Evolutionary conservation across 108 stramenopile genomes (phyloP), one percentile per base, ranked within the genome.

Genomic region (Skeletonema grethae): DNA sequence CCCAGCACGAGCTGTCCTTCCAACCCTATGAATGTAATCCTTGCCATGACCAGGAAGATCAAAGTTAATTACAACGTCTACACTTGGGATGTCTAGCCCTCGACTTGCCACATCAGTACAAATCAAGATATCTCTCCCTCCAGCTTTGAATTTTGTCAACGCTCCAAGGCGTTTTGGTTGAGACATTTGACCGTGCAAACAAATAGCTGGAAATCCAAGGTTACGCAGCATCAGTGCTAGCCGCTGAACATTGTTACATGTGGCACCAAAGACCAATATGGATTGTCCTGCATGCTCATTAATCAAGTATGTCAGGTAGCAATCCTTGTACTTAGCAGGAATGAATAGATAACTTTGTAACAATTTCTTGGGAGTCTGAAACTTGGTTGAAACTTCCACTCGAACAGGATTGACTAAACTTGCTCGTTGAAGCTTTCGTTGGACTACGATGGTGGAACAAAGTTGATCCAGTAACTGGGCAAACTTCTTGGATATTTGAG

Each of bases 251-350:
- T 97, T 96, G 80, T 97, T 93, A 78, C 98, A 99, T 38, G 99
- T 99, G 9, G 97, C 96, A 24, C 95, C 97, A 75, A 99, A 99
- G 0, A 98, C 94, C 61, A 99, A 72, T 20, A 91, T 95, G 38
- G 94, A 96, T 74, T 98, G 96, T 11, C 98, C 98, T 4, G 95
- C 94, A 72, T 95, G 86, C 78, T 98, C 98, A 76, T 99, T 95
- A 63, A 99, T 88, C 32, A 98, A 60, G 75, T 95, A 98, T 15
- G 97, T 93, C 50, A 99, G 88, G 83, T 99, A 98, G 67, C 90
- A 90, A 83, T 99, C 99, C 94, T 99, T 98, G 91, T 97, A 97
- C 81, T 98, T 98, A 35, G 98, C 98, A n/a, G 99, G 99, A 64
- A 98, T 92, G 77, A 99, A 98, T 28, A 99, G 65, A 76, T 99